Percentiles rank a stretch among this genome's conserved stretches.
These are phyloP conservation scores for Suillus subluteus DNA, from an alignment of 768 basidiomycete genomes.

Conservation along the genomic window DNA sequence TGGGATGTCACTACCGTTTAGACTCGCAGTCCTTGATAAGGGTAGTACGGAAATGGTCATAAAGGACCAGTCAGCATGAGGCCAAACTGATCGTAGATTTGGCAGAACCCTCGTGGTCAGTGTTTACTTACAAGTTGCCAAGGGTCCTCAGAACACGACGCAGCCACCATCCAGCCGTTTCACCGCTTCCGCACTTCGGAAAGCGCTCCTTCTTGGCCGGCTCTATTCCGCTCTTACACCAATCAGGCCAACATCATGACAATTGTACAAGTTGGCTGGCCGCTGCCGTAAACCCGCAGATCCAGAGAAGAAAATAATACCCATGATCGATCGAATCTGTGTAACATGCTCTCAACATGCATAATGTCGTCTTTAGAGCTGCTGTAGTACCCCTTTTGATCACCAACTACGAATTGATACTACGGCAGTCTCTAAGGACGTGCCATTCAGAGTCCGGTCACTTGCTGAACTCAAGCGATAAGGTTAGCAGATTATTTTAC, in stretches of 20 bases:
- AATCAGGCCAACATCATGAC: constrained; percentile 15
- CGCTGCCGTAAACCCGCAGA: constrained; percentile 2
- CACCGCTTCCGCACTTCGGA: constrained; percentile 6
- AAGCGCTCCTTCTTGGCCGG: constrained; percentile 12
- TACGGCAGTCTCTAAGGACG: background rate
- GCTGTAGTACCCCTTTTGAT: constrained; percentile 6
- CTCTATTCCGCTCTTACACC: constrained; percentile 12
- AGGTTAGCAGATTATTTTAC: background rate
- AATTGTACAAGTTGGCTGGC: background rate
- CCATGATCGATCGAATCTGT: constrained; percentile 10
- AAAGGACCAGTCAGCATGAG: constrained; percentile 35
- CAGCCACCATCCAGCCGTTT: constrained; percentile 14
- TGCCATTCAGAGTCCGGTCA: background rate
- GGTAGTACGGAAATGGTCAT: constrained; percentile 27
- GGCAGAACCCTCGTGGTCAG: constrained; percentile 28
- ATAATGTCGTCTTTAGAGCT: background rate
- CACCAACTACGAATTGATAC: background rate
- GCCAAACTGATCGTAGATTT: constrained; percentile 22
- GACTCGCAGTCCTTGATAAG: constrained; percentile 27
- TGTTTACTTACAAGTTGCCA: constrained; percentile 17
- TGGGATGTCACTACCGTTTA: constrained; percentile 30
- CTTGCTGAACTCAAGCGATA: background rate
- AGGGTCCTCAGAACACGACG: constrained; percentile 21
- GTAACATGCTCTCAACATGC: constrained; percentile 6
- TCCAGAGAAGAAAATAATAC: constrained; percentile 6